Evolutionary conservation across 352 stramenopile genomes (phyloP), one percentile per base, ranked within the genome.

Genomic region (Phytophthora pluvialis): DNA sequence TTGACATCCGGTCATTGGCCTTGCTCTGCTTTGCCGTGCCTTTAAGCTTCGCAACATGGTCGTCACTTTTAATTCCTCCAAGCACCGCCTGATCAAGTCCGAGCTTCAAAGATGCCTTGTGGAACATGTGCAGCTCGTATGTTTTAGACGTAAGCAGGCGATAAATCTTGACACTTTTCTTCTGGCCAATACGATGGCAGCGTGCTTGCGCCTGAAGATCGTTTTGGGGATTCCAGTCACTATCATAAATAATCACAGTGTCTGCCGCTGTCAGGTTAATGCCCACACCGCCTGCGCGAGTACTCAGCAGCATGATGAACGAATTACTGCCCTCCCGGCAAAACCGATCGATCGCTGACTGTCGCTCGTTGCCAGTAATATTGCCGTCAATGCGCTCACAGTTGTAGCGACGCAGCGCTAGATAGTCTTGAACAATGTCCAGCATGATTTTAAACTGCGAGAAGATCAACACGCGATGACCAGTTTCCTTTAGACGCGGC

Each of bases 381-480:
- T 95, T 98, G 43, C 98, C 98, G 74, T 99, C 98, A 60, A 99
- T 99, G 11, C 98, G 89, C 64, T 99, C 97, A 80, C 89, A 99
- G 42, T 91, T 89, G 69, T 99, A 99, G 31, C 81, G 64, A 18
- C 96, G 89, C 31, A 93, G 65, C 9, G 83, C 68, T 16, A 99
- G 70, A 75, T 99, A 99, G 60, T 99, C 98, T 72, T 99, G 97
- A 18, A 99, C 69, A 39, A 99, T 98, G 73, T 99, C 96, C 47
- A 99, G 83, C 97, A 99, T 99, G 43, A 99, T 98, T 74, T 98
- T 99, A 75, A 98, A 97, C 78, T 99, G 98, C 5, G 93, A 99
- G 73, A 99, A 99, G 16, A 99, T 94, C 9, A 99, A 75, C 26
- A 99, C 94, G 15, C 97, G 88, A 63, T 99, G 98, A 3, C 96